Percentiles rank a stretch among this genome's conserved stretches.
Evolutionary conservation across 768 basidiomycete genomes (phyloP).

Genomic region (Tylopilus rubrobrunneus): DNA sequence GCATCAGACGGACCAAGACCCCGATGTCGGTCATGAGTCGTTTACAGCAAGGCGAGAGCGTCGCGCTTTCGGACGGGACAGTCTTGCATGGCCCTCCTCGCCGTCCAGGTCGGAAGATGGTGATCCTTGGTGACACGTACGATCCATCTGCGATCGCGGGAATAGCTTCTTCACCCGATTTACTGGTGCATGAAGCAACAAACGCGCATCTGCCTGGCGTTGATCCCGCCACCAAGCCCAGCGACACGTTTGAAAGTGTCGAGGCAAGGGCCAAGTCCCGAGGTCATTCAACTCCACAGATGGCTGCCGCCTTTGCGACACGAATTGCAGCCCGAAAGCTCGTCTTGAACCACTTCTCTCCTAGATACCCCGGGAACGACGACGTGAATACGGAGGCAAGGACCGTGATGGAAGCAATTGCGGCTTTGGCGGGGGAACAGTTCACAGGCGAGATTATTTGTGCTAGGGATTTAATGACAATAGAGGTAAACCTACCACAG

Average conservation of each 20-base stretch:
- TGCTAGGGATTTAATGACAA: slow-evolving; percentile 71
- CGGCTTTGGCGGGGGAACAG: slow-evolving; percentile 47
- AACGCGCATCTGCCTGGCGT: slow-evolving; percentile 76
- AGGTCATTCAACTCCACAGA: slow-evolving; percentile 90
- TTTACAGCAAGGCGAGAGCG: slow-evolving; percentile 60
- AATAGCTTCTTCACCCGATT: slow-evolving; percentile 61
- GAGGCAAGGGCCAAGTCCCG: slow-evolving; percentile 63
- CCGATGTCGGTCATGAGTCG: slow-evolving; percentile 64
- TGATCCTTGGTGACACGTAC: slow-evolving; percentile 81
- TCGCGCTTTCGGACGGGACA: slow-evolving; percentile 70
- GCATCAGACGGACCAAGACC: slow-evolving; percentile 65
- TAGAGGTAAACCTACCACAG: slow-evolving; percentile 47
- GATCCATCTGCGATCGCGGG: slow-evolving; percentile 66
- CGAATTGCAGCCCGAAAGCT: slow-evolving; percentile 57
- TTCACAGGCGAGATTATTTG: slow-evolving; percentile 61
- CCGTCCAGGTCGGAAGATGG: slow-evolving; percentile 69
- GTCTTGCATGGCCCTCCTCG: slow-evolving; percentile 62
- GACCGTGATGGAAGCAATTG: slow-evolving; percentile 61
- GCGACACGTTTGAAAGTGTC: slow-evolving; percentile 59
- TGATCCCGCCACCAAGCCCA: slow-evolving; percentile 53
- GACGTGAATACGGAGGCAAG: slow-evolving; percentile 45
- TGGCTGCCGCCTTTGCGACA: slow-evolving; percentile 81
- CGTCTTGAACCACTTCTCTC: slow-evolving; percentile 82
- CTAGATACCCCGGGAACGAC: slow-evolving; percentile 71
- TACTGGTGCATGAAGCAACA: slow-evolving; percentile 87